Evolutionary conservation across 2,329 filamentous ascomycete genomes (phyloP).

Genomic region (Diaporthe sp.): DNA sequence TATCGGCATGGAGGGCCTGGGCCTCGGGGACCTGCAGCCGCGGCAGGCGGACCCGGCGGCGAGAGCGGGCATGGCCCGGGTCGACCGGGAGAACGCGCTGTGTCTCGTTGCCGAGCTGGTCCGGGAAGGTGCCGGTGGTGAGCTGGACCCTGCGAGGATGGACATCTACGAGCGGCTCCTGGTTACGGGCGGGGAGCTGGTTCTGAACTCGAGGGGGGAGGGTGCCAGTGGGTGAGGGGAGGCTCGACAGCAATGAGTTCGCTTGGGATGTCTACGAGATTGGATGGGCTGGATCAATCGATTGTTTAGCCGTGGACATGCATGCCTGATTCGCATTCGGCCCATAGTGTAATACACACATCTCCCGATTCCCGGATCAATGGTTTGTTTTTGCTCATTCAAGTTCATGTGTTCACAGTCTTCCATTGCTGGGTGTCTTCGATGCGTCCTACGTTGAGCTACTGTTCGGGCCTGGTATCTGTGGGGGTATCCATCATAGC

Average conservation of each 20-base stretch:
- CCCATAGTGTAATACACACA: not conserved
- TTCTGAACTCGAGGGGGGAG: constrained; percentile 49
- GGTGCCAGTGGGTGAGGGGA: not conserved
- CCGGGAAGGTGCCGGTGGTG: constrained; percentile 56
- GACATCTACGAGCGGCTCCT: constrained; percentile 64
- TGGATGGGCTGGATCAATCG: too few relatives aligned
- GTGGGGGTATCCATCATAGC: constrained; percentile 30
- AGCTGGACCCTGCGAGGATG: constrained; percentile 56
- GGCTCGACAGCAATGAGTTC: too few relatives aligned
- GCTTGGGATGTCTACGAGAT: not conserved
- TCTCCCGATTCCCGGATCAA: not conserved
- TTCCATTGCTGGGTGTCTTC: constrained; percentile 21
- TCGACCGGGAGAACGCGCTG: constrained; percentile 73
- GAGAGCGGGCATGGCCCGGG: constrained; percentile 60
- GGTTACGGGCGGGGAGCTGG: constrained; percentile 62
- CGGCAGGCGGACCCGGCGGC: constrained; percentile 62
- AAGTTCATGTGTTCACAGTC: constrained; percentile 1
- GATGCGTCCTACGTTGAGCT: constrained; percentile 29
- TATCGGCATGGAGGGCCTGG: constrained; percentile 52
- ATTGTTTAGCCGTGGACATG: not conserved
- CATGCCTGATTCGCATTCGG: not conserved
- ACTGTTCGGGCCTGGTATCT: constrained; percentile 26
- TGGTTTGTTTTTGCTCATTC: not conserved
- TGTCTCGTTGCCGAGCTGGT: constrained; percentile 71
- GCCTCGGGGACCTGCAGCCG: constrained; percentile 56